Conservation (phyloP, 805 yeast species). For the Wickerhamomyces silvicola region DNA sequence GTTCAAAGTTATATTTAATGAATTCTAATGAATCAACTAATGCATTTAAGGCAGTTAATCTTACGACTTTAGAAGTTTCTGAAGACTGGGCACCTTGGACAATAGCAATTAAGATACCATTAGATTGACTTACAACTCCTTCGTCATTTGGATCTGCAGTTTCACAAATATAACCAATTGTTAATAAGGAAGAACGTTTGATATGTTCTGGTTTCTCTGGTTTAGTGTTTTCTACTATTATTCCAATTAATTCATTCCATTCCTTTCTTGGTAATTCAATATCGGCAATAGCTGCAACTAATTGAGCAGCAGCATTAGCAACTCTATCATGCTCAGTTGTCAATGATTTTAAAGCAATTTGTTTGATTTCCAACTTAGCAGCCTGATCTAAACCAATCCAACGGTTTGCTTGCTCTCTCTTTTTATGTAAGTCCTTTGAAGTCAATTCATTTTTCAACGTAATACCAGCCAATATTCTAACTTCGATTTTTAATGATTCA, state of each 20-base stretch:
- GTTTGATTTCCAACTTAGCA: slow-evolving; percentile 60
- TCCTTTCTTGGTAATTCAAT: slow-evolving; percentile 83
- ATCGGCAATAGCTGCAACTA: slow-evolving; percentile 95
- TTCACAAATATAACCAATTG: slow-evolving; percentile 96
- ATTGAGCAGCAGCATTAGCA: slow-evolving; percentile 84
- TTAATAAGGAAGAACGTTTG: slow-evolving; percentile 78
- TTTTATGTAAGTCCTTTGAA: slow-evolving; percentile 66
- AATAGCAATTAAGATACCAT: slow-evolving; percentile 89
- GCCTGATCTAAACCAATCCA: slow-evolving; percentile 62
- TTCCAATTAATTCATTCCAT: slow-evolving; percentile 84
- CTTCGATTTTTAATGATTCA: slow-evolving; percentile 61
- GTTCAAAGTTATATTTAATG: slow-evolving; percentile 79
- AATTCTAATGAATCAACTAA: slow-evolving; percentile 86
- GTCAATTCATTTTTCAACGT: slow-evolving; percentile 82
- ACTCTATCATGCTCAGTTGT: slow-evolving; percentile 66
- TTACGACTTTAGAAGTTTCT: slow-evolving; percentile 68
- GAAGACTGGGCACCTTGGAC: slow-evolving; percentile 91
- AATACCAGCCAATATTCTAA: slow-evolving; percentile 86
- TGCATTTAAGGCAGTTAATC: slow-evolving; percentile 89
- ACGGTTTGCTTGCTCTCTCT: slow-evolving; percentile 54
- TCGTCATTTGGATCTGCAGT: slow-evolving; percentile 74
- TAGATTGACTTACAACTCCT: slow-evolving; percentile 74
- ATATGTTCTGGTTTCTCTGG: slow-evolving; percentile 70
- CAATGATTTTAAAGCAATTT: slow-evolving; percentile 55
- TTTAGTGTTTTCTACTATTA: slow-evolving; percentile 81